Evolutionary conservation across 805 yeast species (phyloP).

Genomic region (Wickerhamiella cacticola): DNA sequence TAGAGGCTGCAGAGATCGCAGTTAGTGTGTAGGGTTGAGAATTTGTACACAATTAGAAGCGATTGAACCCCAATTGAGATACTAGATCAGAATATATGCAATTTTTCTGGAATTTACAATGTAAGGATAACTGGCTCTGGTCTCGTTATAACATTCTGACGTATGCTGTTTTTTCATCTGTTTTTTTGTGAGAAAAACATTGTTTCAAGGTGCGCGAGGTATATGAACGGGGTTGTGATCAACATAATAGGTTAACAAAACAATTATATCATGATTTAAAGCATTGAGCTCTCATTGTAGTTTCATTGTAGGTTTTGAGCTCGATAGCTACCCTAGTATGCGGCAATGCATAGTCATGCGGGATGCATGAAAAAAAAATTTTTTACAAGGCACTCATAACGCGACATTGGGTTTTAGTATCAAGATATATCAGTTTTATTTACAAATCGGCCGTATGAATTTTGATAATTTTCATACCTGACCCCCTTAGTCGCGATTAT

Average conservation of each 20-base stretch:
- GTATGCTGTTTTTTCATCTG: background rate
- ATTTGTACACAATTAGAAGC: background rate
- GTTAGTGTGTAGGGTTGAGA: background rate
- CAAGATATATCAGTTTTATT: too few species aligned
- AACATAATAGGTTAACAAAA: too few species aligned
- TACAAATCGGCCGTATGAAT: too few species aligned
- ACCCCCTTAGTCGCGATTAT: background rate
- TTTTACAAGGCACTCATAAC: background rate
- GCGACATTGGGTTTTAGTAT: background rate
- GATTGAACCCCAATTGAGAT: background rate
- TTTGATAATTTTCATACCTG: background rate
- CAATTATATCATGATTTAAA: too few species aligned
- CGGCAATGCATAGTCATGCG: conserved; percentile 1
- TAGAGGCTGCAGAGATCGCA: background rate
- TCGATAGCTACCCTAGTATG: background rate
- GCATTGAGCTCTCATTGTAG: background rate
- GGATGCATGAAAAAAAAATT: conserved; percentile 4
- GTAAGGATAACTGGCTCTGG: too few species aligned
- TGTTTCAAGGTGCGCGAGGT: background rate
- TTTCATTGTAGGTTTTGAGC: background rate
- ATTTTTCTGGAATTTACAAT: background rate
- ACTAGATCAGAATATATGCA: background rate
- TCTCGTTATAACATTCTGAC: too few species aligned
- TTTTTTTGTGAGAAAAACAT: background rate
- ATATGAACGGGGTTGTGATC: too few species aligned